Evolutionary conservation across 75 land plant genomes (phyloP), one percentile per base, ranked within the genome.

Genomic region (Picea glauca): DNA sequence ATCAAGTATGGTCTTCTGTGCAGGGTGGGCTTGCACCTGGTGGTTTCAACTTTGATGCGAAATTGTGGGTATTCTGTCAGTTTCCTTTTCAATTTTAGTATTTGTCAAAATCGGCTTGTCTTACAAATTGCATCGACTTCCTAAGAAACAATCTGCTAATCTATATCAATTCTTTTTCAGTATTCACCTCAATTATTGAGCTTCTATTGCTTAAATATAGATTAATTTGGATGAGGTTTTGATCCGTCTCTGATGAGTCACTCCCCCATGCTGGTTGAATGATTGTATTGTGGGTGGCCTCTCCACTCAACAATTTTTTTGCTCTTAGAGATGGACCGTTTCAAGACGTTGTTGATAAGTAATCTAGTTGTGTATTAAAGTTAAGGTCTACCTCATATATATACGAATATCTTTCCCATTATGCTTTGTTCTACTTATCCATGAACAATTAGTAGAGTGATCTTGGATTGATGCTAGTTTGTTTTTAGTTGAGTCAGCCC

Each of bases 21-120:
- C 87, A 96, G 99, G 95, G 90, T 65, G 99, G 99, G 11, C 85
- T 96, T 57, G 93, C 99, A 58, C 98, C 99, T 56, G 99, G 99
- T 78, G 99, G 99, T 61, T 94, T 96, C 90, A 96, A 96, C 84
- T 96, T 96, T 75, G 99, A 96, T 81, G 99, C 99, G 0, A 96
- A 96, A 92, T 64, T 96, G 99, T 96, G 33, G 85, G 96, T 81
- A 13, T 74, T 76, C 18, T 33, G 72, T 18, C 50, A 15, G 9
- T 15, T 57, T 13, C n/a, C 20, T 61, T 31, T 30, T 21, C 3
- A 9, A 13, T 58, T 31, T 31, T 9, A 2, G 13, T 76, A n/a
- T 4, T n/a, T 18, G 21, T 60, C 21, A 60, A 15, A 33, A 5
- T 15, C 35, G 30, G 40, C 43, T 70, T 60, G 56, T 50, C 56